These are phyloP conservation scores for Daldinia caldariorum DNA, from an alignment of 495 filamentous ascomycete genomes.

Conservation along the genomic window DNA sequence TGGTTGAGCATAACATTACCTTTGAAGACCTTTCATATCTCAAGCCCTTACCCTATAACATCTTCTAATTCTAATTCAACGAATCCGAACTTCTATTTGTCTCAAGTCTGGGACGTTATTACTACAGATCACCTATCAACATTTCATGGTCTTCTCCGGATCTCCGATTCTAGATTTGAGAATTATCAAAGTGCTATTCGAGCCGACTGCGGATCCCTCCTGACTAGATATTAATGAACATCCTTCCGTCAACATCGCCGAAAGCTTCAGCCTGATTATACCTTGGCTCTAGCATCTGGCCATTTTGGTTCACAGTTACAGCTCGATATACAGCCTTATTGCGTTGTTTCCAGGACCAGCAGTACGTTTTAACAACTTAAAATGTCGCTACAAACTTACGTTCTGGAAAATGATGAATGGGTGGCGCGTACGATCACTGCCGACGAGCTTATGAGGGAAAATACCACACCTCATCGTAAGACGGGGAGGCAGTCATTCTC, in stretches of 20 bases:
- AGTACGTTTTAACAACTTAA: neutral
- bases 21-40: neutral
- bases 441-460: constrained; percentile 38
- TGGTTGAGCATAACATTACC: neutral
- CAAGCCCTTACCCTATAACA: neutral
- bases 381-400: constrained; percentile 60
- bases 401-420: constrained; percentile 68
- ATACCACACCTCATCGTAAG: constrained; percentile 22
- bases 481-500: constrained; percentile 27
- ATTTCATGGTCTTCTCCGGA: neutral
- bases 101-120: neutral
- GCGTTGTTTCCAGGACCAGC: neutral
- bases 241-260: neutral
- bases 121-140: neutral
- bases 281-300: neutral
- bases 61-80: constrained; percentile 1
- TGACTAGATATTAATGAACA: constrained; percentile 17
- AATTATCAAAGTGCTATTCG: neutral
- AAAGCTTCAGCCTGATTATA: neutral
- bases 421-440: constrained; percentile 53
- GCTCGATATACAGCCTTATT: constrained; percentile 6
- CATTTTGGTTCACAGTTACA: neutral
- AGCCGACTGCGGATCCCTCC: neutral
- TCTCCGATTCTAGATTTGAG: neutral
- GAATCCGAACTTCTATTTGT: constrained; percentile 6